These are phyloP conservation scores for Aureobasidium lini DNA, from an alignment of 2,329 filamentous ascomycete genomes.

Conservation along the genomic window DNA sequence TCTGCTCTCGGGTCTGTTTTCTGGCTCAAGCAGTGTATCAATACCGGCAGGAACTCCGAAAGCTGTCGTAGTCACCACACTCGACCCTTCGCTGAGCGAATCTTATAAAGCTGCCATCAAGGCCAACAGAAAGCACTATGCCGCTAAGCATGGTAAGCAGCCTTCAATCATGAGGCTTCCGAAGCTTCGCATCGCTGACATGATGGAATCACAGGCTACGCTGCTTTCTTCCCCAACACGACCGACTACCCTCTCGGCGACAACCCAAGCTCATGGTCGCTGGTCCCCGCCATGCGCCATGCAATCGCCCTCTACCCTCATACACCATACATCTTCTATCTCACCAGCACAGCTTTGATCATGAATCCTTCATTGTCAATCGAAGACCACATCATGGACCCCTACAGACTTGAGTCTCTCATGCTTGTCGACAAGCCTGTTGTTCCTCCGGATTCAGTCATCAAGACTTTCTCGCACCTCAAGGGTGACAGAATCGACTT, in stretches of 20 bases:
- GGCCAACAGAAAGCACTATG: slow-evolving; percentile 79
- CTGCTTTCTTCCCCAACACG: slow-evolving; percentile 71
- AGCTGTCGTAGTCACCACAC: slow-evolving; percentile 74
- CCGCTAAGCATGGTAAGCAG: slow-evolving; percentile 69
- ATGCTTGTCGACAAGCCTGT: slow-evolving; percentile 84
- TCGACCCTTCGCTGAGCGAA: slow-evolving; percentile 61
- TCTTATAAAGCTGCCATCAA: slow-evolving; percentile 66
- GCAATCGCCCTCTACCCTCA: slow-evolving; percentile 74
- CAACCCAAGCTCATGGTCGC: slow-evolving; percentile 59
- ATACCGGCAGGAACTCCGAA: slow-evolving; percentile 41
- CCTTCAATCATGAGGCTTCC: background rate
- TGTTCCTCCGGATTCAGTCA: slow-evolving; percentile 92
- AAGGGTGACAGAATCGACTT: slow-evolving; percentile 70
- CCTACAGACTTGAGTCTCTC: slow-evolving; percentile 58
- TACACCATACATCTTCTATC: slow-evolving; percentile 75
- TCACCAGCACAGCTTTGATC: slow-evolving; percentile 78
- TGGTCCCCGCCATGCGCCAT: slow-evolving; percentile 80
- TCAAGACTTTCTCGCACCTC: slow-evolving; percentile 85
- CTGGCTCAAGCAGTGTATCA: background rate
- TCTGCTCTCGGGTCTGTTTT: slow-evolving; percentile 44
- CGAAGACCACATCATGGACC: slow-evolving; percentile 62
- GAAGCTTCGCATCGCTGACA: slow-evolving; percentile 14
- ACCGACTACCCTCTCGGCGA: slow-evolving; percentile 64
- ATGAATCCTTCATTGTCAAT: slow-evolving; percentile 71
- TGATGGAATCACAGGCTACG: slow-evolving; percentile 57